Conservation (phyloP, 805 yeast genomes). For the Yarrowia alimentaria region DNA sequence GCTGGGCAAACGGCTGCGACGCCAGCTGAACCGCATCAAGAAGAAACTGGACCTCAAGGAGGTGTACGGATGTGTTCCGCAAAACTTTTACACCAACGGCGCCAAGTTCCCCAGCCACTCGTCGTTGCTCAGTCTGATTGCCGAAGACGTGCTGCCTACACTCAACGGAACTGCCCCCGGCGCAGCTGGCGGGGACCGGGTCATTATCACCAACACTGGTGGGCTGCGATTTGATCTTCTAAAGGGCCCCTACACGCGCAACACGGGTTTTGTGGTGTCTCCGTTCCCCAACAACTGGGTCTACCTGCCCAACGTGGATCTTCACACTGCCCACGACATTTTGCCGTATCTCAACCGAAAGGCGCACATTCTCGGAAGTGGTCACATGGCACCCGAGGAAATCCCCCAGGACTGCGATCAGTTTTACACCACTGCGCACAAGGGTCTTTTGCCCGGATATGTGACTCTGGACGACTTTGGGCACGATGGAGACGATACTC, state of each 20-base stretch:
- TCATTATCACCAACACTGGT: conserved; percentile 78
- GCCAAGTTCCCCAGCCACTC: conserved; percentile 60
- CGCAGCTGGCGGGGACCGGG: conserved; percentile 41
- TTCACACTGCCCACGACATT: conserved; percentile 53
- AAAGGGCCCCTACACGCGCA: conserved; percentile 78
- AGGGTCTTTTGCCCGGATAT: conserved; percentile 51
- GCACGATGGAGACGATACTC: conserved; percentile 76
- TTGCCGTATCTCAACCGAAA: conserved; percentile 57
- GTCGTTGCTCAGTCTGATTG: conserved; percentile 60
- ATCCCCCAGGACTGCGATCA: conserved; percentile 30
- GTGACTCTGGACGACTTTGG: conserved; percentile 85
- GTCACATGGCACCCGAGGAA: conserved; percentile 27
- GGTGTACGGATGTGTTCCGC: conserved; percentile 63
- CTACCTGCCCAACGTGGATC: conserved; percentile 57
- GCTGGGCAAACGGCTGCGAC: background rate
- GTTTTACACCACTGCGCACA: conserved; percentile 22
- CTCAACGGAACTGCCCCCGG: conserved; percentile 41
- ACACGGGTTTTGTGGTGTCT: conserved; percentile 76
- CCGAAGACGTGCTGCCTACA: conserved; percentile 53
- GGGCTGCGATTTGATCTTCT: conserved; percentile 83
- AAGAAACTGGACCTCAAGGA: conserved; percentile 50
- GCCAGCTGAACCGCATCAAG: conserved; percentile 21
- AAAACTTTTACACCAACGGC: conserved; percentile 62
- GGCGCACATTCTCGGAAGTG: conserved; percentile 44
- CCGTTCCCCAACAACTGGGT: conserved; percentile 85